Evolutionary conservation across 208 protist genomes (phyloP).

Genomic region (Leishmania aethiopica): DNA sequence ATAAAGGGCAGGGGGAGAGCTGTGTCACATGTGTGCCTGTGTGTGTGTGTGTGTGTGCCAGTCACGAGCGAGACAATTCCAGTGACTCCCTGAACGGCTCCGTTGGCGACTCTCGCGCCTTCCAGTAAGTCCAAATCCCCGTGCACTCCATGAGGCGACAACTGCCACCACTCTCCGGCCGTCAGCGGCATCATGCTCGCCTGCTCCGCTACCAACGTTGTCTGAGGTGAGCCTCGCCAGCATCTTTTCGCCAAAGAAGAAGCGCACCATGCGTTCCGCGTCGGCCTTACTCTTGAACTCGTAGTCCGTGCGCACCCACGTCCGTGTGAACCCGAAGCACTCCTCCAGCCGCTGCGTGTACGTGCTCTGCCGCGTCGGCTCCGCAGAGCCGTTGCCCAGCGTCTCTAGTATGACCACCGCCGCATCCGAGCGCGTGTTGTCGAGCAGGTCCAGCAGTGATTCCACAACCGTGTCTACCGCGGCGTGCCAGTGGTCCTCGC

Average conservation of each 20-base stretch:
- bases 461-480: constrained; percentile 54
- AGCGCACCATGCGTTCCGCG: constrained; percentile 61
- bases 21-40: background rate
- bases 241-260: constrained; percentile 78
- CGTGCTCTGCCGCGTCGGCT: constrained; percentile 70
- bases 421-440: constrained; percentile 36
- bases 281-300: constrained; percentile 56
- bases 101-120: constrained; percentile 11
- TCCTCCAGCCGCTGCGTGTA: constrained; percentile 64
- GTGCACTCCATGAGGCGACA: constrained; percentile 77
- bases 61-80: background rate
- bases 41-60: background rate
- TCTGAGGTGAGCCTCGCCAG: constrained; percentile 22
- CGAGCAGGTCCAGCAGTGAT: constrained; percentile 38
- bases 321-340: constrained; percentile 54
- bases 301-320: constrained; percentile 86
- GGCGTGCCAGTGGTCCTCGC: constrained; percentile 61
- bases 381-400: constrained; percentile 58
- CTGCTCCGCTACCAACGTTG: background rate
- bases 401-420: constrained; percentile 84
- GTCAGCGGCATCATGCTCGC: background rate
- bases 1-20: background rate
- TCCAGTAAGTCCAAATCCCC: constrained; percentile 81
- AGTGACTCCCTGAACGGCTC: background rate
- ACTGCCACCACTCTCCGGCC: background rate